Conservation (phyloP, 768 basidiomycete genomes). For the Mycena leptocephala region DNA sequence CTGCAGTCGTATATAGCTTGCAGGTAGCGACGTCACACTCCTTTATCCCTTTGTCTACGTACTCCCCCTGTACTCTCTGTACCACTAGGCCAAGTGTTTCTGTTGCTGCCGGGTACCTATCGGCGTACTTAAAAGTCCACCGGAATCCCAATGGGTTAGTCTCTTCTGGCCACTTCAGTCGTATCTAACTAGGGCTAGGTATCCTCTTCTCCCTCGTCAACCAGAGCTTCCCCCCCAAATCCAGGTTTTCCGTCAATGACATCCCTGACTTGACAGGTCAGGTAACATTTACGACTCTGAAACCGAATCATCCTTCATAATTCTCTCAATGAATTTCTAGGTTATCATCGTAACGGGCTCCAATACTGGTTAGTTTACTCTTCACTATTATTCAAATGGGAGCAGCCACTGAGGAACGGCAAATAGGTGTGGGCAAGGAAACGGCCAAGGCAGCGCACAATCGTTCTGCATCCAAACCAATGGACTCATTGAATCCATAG, state of each 20-base stretch:
- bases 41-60: too few relatives aligned
- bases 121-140: too few relatives aligned
- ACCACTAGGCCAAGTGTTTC: too few relatives aligned
- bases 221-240: background rate
- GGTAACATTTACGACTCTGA: background rate
- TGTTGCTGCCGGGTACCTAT: too few relatives aligned
- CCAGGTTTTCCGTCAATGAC: background rate
- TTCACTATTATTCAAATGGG: background rate
- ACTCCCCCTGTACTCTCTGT: too few relatives aligned
- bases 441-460: constrained; percentile 57
- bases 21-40: too few relatives aligned
- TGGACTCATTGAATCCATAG: background rate
- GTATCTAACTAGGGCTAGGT: background rate
- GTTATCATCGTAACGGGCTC: constrained; percentile 59
- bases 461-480: background rate
- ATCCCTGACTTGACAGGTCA: background rate
- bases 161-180: background rate
- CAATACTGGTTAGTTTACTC: constrained; percentile 49
- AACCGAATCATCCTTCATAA: background rate
- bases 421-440: constrained; percentile 72
- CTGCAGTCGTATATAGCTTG: too few relatives aligned
- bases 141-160: too few relatives aligned
- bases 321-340: background rate
- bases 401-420: background rate
- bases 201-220: background rate